phyloP scores from a whole-genome alignment of 2,329 filamentous ascomycete genomes.

The Plenodomus tracheiphilus region DNA sequence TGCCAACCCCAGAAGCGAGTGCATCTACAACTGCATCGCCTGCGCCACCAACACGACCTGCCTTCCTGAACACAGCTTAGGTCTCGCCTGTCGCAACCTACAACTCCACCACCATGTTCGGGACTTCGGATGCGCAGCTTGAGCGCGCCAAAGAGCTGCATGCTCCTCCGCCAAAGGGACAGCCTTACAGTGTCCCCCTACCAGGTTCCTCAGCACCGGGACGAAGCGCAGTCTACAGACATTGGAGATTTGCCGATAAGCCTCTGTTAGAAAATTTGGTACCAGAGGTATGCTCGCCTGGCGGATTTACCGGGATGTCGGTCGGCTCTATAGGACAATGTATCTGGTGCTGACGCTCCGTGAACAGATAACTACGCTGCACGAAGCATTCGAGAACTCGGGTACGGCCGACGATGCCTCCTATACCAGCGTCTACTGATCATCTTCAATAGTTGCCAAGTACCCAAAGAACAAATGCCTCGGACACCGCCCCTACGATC shows the following conservation, averaged over 20 bases:
- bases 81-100: not conserved
- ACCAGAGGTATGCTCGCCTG: constrained; percentile 48
- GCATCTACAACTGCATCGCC: not conserved
- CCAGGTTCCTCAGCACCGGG: constrained; percentile 74
- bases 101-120: constrained; percentile 32
- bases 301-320: no score
- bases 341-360: constrained; percentile 22
- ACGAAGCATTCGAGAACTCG: constrained; percentile 78
- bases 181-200: constrained; percentile 76
- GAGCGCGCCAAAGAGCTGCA: constrained; percentile 55
- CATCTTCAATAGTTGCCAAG: constrained; percentile 31
- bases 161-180: constrained; percentile 69
- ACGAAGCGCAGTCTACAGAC: constrained; percentile 77
- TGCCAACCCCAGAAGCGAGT: not conserved
- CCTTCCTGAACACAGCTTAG: not conserved
- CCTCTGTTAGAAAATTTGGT: constrained; percentile 57
- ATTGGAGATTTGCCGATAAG: constrained; percentile 75
- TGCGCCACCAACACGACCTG: not conserved
- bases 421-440: not conserved
- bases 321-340: no score
- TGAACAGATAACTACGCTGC: constrained; percentile 63
- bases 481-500: constrained; percentile 79
- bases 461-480: constrained; percentile 72
- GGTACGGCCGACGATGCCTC: constrained; percentile 40
- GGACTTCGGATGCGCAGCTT: constrained; percentile 29